A percentile compares a stretch with the other conserved stretches of the same genome.
phyloP scores from a whole-genome alignment of 371 early-diverging fungal species.

The Lichtheimia corymbifera region DNA sequence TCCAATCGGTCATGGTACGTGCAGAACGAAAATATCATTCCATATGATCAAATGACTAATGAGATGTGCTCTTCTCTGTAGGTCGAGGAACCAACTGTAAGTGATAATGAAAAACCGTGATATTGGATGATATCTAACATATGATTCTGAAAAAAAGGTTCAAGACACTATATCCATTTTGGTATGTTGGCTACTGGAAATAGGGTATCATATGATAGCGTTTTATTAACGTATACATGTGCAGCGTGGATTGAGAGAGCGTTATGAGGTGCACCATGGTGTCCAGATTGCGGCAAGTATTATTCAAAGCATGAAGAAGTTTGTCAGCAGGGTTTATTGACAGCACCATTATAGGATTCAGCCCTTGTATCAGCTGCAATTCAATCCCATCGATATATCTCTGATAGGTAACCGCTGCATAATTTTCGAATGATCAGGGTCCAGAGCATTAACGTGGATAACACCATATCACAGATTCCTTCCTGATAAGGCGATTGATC shows the following conservation, averaged over 20 bases:
- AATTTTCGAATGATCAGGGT: not conserved
- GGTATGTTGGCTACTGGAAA: conserved; percentile 3
- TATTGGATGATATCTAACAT: not conserved
- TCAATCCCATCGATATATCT: conserved; percentile 79
- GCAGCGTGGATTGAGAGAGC: conserved; percentile 75
- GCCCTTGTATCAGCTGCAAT: conserved; percentile 83
- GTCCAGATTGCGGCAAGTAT: conserved; percentile 67
- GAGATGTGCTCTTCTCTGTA: not conserved
- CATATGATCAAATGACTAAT: conserved; percentile 7
- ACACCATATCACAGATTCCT: conserved; percentile 25
- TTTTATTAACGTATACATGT: not conserved
- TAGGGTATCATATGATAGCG: too few species aligned
- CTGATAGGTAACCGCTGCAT: conserved; percentile 54
- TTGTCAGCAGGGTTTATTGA: not conserved
- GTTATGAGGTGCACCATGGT: conserved; percentile 88
- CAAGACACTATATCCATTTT: conserved; percentile 87
- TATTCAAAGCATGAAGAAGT: not conserved
- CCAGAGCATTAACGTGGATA: too few species aligned
- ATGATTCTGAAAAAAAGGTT: conserved; percentile 31
- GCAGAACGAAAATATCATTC: conserved; percentile 8
- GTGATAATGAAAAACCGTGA: not conserved
- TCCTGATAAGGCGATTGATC: conserved; percentile 79
- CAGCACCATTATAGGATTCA: conserved; percentile 46
- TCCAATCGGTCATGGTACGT: conserved; percentile 76
- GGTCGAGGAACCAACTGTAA: conserved; percentile 54